Evolutionary conservation across 164 flowering plant species (phyloP).

Genomic region (Magnolia officinalis): DNA sequence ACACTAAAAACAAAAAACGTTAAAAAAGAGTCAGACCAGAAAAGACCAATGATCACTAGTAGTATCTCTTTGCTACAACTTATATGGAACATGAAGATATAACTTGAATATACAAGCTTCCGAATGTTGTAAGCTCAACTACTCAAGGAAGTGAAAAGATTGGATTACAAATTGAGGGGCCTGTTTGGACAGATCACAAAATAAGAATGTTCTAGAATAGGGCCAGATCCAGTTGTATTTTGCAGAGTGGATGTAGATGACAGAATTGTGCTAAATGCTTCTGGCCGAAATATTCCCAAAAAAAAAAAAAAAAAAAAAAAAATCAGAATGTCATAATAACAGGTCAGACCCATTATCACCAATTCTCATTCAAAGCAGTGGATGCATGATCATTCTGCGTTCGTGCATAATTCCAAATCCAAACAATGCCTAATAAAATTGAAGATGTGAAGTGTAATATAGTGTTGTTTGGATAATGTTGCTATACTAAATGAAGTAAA

Average conservation of each 20-base stretch:
- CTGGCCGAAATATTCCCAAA: background rate
- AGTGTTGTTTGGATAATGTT: too few species aligned
- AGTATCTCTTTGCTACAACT: background rate
- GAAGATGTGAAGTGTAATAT: too few species aligned
- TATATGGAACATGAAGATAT: background rate
- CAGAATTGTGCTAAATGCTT: background rate
- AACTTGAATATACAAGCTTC: background rate
- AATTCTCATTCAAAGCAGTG: background rate
- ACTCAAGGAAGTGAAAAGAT: background rate
- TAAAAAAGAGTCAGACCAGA: background rate
- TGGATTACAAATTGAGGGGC: background rate
- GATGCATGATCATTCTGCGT: too few species aligned
- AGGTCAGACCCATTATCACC: background rate
- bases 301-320: too few species aligned
- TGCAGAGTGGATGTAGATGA: background rate
- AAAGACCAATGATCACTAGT: background rate
- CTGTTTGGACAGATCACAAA: background rate
- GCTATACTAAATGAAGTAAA: too few species aligned
- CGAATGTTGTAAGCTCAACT: background rate
- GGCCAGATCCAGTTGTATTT: too few species aligned
- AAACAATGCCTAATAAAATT: too few species aligned
- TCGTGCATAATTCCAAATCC: too few species aligned
- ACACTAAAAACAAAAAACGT: conserved; percentile 42
- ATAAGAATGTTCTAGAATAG: too few species aligned
- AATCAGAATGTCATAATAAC: background rate